A percentile compares a stretch with the other conserved stretches of the same genome.
Evolutionary conservation across 2,329 filamentous ascomycete genomes (phyloP).

Genomic region (Xylaria arbuscula): DNA sequence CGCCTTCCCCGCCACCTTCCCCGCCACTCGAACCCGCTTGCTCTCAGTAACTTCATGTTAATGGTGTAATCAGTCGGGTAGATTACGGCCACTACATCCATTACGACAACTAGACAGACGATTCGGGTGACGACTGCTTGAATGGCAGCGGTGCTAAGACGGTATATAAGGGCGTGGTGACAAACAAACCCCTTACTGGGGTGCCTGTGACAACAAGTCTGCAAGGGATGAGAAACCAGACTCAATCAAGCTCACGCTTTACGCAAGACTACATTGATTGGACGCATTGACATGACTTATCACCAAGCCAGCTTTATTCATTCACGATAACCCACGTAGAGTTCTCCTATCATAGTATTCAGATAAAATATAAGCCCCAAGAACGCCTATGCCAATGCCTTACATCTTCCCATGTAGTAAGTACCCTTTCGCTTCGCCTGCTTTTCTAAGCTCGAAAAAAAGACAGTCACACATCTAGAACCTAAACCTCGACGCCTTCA

Average conservation of each 20-base stretch:
- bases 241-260: neutral
- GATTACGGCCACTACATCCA: too few species aligned
- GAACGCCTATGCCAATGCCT: slow-evolving; percentile 47
- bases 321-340: slow-evolving; percentile 7
- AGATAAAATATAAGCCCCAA: slow-evolving; percentile 27
- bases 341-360: slow-evolving; percentile 16
- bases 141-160: too few species aligned
- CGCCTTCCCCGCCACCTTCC: too few species aligned
- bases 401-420: slow-evolving; percentile 36
- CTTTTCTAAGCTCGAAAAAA: slow-evolving; percentile 34
- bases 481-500: slow-evolving; percentile 39
- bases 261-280: neutral
- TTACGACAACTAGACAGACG: too few species aligned
- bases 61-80: too few species aligned
- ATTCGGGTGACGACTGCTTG: too few species aligned
- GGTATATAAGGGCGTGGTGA: too few species aligned
- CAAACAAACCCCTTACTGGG: too few species aligned
- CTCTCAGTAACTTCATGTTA: too few species aligned
- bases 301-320: slow-evolving; percentile 13
- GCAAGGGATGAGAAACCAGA: neutral
- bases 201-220: too few species aligned
- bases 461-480: slow-evolving; percentile 33
- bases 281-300: neutral
- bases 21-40: too few species aligned
- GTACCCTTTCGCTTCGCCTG: slow-evolving; percentile 31